phyloP scores from a whole-genome alignment of 2,329 filamentous ascomycete genomes.

The Magnaporthiopsis incrustans region DNA sequence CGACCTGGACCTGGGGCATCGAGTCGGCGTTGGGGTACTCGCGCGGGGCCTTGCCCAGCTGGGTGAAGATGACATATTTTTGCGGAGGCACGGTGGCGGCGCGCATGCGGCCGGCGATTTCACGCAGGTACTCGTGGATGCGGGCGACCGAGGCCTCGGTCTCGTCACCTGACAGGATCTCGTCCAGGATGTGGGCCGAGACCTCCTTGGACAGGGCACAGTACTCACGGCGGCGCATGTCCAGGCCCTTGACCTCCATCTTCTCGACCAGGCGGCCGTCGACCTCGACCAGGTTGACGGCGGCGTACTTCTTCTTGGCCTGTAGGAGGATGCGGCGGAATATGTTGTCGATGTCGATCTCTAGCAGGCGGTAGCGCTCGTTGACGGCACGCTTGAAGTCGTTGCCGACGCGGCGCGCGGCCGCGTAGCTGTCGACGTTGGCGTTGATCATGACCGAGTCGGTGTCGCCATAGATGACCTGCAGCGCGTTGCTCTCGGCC shows the following conservation, averaged over 20 bases:
- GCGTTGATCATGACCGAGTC: constrained; percentile 99
- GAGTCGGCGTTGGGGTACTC: constrained; percentile 91
- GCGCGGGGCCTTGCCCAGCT: constrained; percentile 86
- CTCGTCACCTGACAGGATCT: constrained; percentile 90
- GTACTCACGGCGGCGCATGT: constrained; percentile 97
- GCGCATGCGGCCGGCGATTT: constrained; percentile 81
- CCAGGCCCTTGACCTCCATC: constrained; percentile 95
- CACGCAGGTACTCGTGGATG: constrained; percentile 87
- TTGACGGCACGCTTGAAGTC: constrained; percentile 96
- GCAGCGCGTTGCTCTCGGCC: constrained; percentile 80
- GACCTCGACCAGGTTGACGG: constrained; percentile 83
- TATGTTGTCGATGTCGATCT: constrained; percentile 97
- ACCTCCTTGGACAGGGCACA: constrained; percentile 93
- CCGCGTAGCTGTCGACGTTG: constrained; percentile 86
- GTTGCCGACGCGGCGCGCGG: constrained; percentile 82
- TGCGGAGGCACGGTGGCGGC: constrained; percentile 63
- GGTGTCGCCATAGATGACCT: constrained; percentile 97
- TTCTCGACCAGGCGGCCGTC: constrained; percentile 89
- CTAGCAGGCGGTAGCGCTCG: constrained; percentile 81
- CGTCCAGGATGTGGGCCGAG: constrained; percentile 81
- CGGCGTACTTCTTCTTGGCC: constrained; percentile 99
- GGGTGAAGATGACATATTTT: constrained; percentile 97
- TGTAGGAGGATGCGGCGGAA: constrained; percentile 90
- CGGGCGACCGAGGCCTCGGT: constrained; percentile 79
- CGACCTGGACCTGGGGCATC: constrained; percentile 97